These are phyloP conservation scores for Aspergillus ustus DNA, from an alignment of 2,329 filamentous ascomycete genomes.

Conservation along the genomic window DNA sequence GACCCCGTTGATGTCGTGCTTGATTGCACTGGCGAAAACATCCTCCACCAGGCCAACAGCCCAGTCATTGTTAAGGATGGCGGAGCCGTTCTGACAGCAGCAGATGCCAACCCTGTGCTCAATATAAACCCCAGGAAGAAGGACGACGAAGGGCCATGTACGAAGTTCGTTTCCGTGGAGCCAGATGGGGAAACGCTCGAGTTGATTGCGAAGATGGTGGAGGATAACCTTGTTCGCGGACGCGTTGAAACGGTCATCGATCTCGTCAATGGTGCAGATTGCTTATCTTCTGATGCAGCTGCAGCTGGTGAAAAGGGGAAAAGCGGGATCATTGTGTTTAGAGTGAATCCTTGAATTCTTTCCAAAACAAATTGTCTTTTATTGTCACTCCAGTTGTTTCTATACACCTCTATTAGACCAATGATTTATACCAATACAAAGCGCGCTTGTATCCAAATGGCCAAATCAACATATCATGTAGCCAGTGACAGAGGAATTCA, in stretches of 20 bases:
- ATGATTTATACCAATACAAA: too few relatives aligned
- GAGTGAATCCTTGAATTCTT: constrained; percentile 26
- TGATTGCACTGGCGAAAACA: constrained; percentile 42
- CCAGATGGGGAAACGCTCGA: constrained; percentile 41
- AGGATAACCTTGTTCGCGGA: constrained; percentile 39
- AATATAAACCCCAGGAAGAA: constrained; percentile 16
- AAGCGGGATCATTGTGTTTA: constrained; percentile 41
- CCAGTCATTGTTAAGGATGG: constrained; percentile 38
- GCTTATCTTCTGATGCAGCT: constrained; percentile 37
- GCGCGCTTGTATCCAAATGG: too few relatives aligned
- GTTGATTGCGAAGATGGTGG: constrained; percentile 41
- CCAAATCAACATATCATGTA: too few relatives aligned
- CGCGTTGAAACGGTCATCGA: constrained; percentile 40
- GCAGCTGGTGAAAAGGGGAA: constrained; percentile 31
- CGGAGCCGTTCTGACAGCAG: constrained; percentile 40
- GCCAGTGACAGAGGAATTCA: too few relatives aligned
- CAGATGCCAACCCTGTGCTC: constrained; percentile 35
- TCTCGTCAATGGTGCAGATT: constrained; percentile 39
- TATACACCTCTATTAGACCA: neutral
- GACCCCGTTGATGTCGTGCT: constrained; percentile 46
- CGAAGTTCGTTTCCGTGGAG: constrained; percentile 42
- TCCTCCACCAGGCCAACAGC: constrained; percentile 40
- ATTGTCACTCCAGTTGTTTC: neutral
- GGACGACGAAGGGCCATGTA: constrained; percentile 31
- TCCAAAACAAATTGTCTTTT: neutral